Evolutionary conservation across 192 early-diverging fungal species (phyloP), one percentile per base, ranked within the genome.

Genomic region (Coemansia pectinata): DNA sequence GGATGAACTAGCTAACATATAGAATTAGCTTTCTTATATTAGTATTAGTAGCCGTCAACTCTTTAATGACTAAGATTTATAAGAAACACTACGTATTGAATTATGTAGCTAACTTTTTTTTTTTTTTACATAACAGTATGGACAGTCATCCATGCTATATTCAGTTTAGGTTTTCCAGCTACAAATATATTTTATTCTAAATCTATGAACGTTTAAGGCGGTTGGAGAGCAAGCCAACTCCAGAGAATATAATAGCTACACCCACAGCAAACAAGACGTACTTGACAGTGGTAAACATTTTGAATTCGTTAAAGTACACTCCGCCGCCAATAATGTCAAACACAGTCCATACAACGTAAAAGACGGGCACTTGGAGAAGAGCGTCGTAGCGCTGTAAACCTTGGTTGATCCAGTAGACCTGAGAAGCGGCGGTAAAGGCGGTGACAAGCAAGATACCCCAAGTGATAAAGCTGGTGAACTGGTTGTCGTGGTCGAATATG

Each of bases 381-480:
- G 93, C 93, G 62, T 94, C 93, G 71, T 94, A 94, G 39, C 91
- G 83, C 55, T 86, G 85, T 10, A 94, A 69, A 0, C 93, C 93
- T 85, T 91, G 91, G 72, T 91, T 94, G 44, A 94, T 91, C 91
- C 91, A 94, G 72, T 92, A 93, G 27, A 94, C 87, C 77, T 94
- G 92, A 3, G 87, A 86, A 0, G 91, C 85, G 2, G 91, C 92
- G 14, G 91, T 93, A 59, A 88, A 83, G n/a, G 88, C 84, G 0
- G 91, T 94, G 21, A 93, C 87, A 4, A 85, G 68, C 42, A 90
- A 69, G 65, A 94, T 91, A 59, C 87, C 67, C 88, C 89, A 94
- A 5, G 92, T 75, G 21, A 87, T 66, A 23, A 85, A 72, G 31
- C 74, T 81, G 29, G 80, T 88, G 72, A 91, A 94, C 72, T 94